A percentile compares a stretch with the other conserved stretches of the same genome.
Conservation (phyloP, 148 eudicot species). For the Drosera capensis region DNA sequence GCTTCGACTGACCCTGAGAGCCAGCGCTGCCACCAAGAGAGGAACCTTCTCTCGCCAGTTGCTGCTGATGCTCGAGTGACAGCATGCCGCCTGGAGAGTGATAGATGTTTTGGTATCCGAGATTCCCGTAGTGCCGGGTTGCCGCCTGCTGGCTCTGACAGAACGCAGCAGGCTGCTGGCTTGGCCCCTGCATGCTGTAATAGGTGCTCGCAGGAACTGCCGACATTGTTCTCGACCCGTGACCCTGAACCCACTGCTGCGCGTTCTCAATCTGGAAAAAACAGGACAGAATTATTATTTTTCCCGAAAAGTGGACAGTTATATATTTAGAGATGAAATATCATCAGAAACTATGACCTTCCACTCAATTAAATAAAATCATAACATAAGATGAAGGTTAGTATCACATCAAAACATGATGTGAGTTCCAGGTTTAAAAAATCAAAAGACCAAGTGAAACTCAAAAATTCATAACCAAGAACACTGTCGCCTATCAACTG, state of each 20-base stretch:
- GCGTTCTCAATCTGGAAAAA: slow-evolving; percentile 27
- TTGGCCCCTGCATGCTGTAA: slow-evolving; percentile 67
- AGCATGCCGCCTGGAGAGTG: slow-evolving; percentile 59
- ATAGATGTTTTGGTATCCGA: slow-evolving; percentile 49
- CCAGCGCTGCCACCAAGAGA: no score
- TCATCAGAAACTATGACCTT: neutral
- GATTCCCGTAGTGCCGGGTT: slow-evolving; percentile 52
- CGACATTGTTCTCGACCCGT: slow-evolving; percentile 66
- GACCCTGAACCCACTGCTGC: slow-evolving; percentile 51
- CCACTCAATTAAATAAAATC: no score
- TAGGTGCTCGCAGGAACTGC: slow-evolving; percentile 72
- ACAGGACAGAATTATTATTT: neutral
- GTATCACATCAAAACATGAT: no score
- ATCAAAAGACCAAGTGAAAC: no score
- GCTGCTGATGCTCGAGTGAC: slow-evolving; percentile 63
- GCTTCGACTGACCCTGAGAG: slow-evolving; percentile 60
- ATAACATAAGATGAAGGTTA: no score
- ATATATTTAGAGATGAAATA: no score
- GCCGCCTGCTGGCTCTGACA: slow-evolving; percentile 61
- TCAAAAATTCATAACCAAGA: no score
- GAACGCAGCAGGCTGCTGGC: slow-evolving; percentile 48
- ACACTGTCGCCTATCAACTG: no score
- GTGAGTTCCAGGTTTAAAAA: no score
- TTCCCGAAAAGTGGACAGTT: neutral
- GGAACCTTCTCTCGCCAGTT: slow-evolving; percentile 61